phyloP scores from a whole-genome alignment of 345 rosid genomes.

The Hevea brasiliensis region DNA sequence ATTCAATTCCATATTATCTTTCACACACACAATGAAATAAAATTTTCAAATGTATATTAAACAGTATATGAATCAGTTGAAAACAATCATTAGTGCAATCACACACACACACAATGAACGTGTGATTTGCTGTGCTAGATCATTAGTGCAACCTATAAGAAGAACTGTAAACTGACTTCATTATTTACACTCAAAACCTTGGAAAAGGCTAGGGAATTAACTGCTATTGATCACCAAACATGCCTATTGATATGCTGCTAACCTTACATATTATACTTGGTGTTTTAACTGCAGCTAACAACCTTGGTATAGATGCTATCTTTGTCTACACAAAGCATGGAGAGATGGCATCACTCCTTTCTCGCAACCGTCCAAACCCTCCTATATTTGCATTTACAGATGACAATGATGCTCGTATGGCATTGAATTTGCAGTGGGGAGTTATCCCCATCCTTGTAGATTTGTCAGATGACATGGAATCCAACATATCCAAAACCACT shows the following conservation, averaged over 20 bases:
- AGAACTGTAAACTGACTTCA: background rate
- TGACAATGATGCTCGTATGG: constrained; percentile 45
- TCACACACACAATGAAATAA: background rate
- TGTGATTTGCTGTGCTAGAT: background rate
- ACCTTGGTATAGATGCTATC: constrained; percentile 61
- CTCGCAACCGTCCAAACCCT: constrained; percentile 70
- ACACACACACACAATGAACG: background rate
- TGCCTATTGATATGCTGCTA: background rate
- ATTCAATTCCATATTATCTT: background rate
- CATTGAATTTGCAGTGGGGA: constrained; percentile 74
- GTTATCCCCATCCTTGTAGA: constrained; percentile 47
- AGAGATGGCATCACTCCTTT: constrained; percentile 66
- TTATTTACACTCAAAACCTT: background rate
- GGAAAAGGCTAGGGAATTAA: background rate
- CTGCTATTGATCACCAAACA: background rate
- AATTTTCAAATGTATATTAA: no score
- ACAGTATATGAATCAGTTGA: background rate
- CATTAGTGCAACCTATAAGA: background rate
- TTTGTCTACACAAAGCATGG: constrained; percentile 71
- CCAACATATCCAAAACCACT: constrained; percentile 43
- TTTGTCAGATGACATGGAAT: constrained; percentile 59
- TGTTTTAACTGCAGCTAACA: constrained; percentile 46
- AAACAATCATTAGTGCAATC: background rate
- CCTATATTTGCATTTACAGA: constrained; percentile 69
- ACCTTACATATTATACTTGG: background rate